Percentiles rank a stretch among this genome's conserved stretches.
These are phyloP conservation scores for Phytopythium delawarense DNA, from an alignment of 352 stramenopile genomes.

Conservation along the genomic window DNA sequence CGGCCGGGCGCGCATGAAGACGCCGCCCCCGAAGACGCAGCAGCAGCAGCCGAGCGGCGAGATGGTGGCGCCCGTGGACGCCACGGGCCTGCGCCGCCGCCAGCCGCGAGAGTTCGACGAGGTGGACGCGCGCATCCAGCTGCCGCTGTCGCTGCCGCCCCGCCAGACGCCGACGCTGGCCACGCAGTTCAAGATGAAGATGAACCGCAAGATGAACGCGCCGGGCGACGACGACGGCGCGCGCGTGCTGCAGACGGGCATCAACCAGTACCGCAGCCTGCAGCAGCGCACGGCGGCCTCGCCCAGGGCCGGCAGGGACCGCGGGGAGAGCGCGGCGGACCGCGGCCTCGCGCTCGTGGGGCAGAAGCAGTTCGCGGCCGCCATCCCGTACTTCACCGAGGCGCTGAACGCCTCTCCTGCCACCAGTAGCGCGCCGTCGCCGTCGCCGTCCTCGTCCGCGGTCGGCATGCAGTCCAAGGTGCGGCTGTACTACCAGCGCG, in stretches of 20 bases:
- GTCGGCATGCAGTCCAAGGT: slow-evolving; percentile 27
- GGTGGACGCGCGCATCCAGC: slow-evolving; percentile 69
- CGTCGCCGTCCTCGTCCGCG: background rate
- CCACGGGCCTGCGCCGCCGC: slow-evolving; percentile 6
- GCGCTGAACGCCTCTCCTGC: slow-evolving; percentile 23
- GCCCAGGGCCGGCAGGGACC: background rate
- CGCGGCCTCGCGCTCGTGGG: slow-evolving; percentile 43
- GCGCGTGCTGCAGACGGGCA: slow-evolving; percentile 44
- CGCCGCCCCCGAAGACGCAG: background rate
- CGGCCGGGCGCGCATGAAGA: background rate
- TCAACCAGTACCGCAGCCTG: slow-evolving; percentile 66
- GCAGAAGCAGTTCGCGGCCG: slow-evolving; percentile 50
- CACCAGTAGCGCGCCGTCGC: background rate
- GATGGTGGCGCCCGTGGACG: slow-evolving; percentile 20
- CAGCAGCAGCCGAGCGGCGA: slow-evolving; percentile 1
- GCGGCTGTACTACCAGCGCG: slow-evolving; percentile 62
- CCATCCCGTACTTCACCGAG: slow-evolving; percentile 54
- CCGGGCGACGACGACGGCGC: slow-evolving; percentile 18
- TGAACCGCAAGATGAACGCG: slow-evolving; percentile 32
- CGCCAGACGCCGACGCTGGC: slow-evolving; percentile 4
- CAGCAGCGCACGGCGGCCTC: slow-evolving; percentile 19
- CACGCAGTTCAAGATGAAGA: slow-evolving; percentile 45
- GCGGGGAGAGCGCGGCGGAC: slow-evolving; percentile 17
- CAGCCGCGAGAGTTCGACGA: slow-evolving; percentile 25
- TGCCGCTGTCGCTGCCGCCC: slow-evolving; percentile 29